Evolutionary conservation across 805 yeast genomes (phyloP), one percentile per base, ranked within the genome.

Genomic region (Metschnikowia cerradonensis): DNA sequence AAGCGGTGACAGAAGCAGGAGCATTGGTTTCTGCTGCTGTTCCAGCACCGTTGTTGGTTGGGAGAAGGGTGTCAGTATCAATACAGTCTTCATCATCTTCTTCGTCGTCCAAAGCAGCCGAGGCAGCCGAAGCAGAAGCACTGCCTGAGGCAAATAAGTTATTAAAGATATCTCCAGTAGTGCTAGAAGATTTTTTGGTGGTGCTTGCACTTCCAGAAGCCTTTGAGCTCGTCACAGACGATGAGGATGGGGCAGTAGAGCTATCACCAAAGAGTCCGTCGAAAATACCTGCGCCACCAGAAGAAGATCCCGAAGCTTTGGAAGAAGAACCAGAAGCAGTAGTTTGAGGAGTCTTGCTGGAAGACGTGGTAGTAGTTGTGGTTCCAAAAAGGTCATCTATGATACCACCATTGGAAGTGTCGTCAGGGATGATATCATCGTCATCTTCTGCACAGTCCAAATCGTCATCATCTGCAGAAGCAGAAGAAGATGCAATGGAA

Each of bases 401-500:
- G 32, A 47, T 36, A 34, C 42, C 45, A 8, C 48, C 61, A 23
- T 26, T 30, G 22, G 58, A 46, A 38, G 50, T 39, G 26, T 53
- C 30, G 14, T 46, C 37, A 33, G 17, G 32, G 31, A 39, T 41
- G 11, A 19, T 26, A 11, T 20, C 49, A n/a, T 38, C 48, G 11
- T 41, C 41, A 6, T 35, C 52, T 2, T 39, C 41, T 11, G 17
- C 41, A 31, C 49, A 45, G 14, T 49, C 52, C 11, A 39, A 47
- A 4, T 45, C 52, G 10, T 45, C 52, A 13, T 44, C 50, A 6
- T 35, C 42, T 17, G 34, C 48, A 4, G 48, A 26, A 20, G 26
- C 30, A 13, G 49, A 48, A 45, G 53, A 11, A 65, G 84, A 37
- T 20, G 40, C 40, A 20, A 11, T 20, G 30, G 26, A 6, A 78